Evolutionary conservation across 2,329 filamentous ascomycete genomes (phyloP).

Genomic region (Trichoderma sp.): DNA sequence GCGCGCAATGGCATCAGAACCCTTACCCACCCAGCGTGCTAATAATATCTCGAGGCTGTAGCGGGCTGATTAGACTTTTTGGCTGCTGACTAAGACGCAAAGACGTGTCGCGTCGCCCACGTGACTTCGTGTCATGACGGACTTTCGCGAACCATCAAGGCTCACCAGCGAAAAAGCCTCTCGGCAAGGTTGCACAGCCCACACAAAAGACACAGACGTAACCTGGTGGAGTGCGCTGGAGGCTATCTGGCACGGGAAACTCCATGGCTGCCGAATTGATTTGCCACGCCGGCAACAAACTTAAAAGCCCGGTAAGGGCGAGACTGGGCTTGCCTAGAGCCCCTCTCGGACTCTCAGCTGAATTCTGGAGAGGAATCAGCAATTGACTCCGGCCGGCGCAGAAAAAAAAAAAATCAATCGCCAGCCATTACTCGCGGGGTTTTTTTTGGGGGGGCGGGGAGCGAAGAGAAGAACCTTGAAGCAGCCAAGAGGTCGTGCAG

Average conservation of each 20-base stretch:
- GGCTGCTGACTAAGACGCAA: constrained; percentile 4
- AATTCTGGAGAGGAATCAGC: background rate
- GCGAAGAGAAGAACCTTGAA: background rate
- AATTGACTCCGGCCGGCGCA: constrained; percentile 1
- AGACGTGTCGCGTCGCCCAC: constrained; percentile 25
- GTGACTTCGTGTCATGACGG: constrained; percentile 36
- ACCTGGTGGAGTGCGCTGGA: background rate
- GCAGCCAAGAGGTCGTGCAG: constrained; percentile 1
- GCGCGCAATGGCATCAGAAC: background rate
- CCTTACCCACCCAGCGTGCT: background rate
- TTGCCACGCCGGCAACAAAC: background rate
- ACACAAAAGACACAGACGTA: background rate
- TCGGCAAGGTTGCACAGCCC: background rate
- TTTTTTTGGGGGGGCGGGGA: constrained; percentile 7
- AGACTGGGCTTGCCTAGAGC: background rate
- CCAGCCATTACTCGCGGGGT: constrained; percentile 11
- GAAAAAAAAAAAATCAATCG: background rate
- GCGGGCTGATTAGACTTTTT: background rate
- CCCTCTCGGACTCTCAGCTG: background rate
- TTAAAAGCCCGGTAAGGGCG: background rate
- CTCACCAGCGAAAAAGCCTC: background rate
- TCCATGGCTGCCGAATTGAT: background rate
- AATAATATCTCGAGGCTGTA: background rate
- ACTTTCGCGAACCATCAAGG: background rate
- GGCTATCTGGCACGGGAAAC: background rate